phyloP scores from a whole-genome alignment of 805 yeast genomes.

The Wickerhamiella dianesei region DNA sequence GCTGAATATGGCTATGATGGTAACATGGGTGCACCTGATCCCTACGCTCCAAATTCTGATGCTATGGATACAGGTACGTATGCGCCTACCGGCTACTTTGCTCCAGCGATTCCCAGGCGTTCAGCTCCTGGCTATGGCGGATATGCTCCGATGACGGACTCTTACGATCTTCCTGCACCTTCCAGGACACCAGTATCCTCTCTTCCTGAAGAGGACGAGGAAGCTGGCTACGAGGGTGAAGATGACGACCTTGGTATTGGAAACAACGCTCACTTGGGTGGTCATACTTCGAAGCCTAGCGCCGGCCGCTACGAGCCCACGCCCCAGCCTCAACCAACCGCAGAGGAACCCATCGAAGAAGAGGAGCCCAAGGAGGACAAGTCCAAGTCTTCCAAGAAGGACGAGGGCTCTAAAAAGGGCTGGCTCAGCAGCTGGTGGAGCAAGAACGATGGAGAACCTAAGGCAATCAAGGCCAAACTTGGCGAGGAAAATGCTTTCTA shows the following conservation, averaged over 20 bases:
- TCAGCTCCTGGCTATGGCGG: not conserved
- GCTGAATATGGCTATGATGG: not conserved
- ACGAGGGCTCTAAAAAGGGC: slow-evolving; percentile 24
- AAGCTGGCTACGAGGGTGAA: slow-evolving; percentile 5
- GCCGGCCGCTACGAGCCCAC: not conserved
- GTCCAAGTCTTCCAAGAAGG: slow-evolving; percentile 17
- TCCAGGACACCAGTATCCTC: not conserved
- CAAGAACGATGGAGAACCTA: slow-evolving; percentile 42
- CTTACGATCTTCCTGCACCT: not conserved
- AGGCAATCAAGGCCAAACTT: slow-evolving; percentile 69
- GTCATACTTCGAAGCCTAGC: slow-evolving; percentile 1
- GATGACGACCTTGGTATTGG: slow-evolving; percentile 14
- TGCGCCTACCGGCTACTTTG: too few species aligned
- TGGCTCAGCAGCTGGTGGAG: slow-evolving; percentile 49
- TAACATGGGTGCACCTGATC: not conserved
- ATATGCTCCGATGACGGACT: not conserved
- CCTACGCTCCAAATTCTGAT: too few species aligned
- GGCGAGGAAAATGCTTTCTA: slow-evolving; percentile 65
- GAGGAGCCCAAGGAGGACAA: slow-evolving; percentile 9
- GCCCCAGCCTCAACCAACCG: slow-evolving; percentile 1
- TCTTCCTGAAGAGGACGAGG: not conserved
- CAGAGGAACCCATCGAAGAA: slow-evolving; percentile 3
- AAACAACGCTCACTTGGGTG: slow-evolving; percentile 10
- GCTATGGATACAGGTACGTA: too few species aligned
- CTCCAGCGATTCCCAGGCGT: too few species aligned